Evolutionary conservation across 2,329 filamentous ascomycete species (phyloP), one percentile per base, ranked within the genome.

Genomic region (Neofusicoccum sp.): DNA sequence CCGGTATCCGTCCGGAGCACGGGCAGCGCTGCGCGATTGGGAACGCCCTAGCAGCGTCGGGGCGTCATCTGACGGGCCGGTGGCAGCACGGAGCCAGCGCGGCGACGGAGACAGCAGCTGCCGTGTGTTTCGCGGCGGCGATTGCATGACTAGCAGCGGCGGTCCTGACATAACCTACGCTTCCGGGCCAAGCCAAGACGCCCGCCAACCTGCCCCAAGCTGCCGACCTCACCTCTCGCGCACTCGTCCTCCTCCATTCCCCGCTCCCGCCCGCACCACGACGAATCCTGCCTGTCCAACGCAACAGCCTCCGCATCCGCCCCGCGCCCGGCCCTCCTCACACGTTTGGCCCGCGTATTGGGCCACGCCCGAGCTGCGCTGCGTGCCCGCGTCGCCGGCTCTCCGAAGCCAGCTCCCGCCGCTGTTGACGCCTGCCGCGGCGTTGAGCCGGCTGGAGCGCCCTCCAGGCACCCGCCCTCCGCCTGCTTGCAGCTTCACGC

Each of bases 111-210:
- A 30, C 36, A n/a, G n/a, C 40, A 43, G 12, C 48, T 16, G 24
- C 6, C n/a, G 12, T 2, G 6, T 4, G n/a, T n/a, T n/a, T n/a
- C 31, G 33, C 38, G 51, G 8, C 26, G 12, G 49, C 49, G n/a
- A 16, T 24, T 43, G 9, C 36, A 12, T 11, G 38, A 2, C 26
- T 16, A 7, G 34, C 24, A 4, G 36, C 34, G 34, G 48, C 14
- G 43, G 41, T 57, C 54, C 43, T 47, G 33, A 14, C 57, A 51
- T 41, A 49, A 51, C 7, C 51, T 60, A 60, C 36, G 57, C 24
- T 60, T 60, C 45, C 57, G 45, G 57, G 57, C 20, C 40, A 33
- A 51, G 57, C 57, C 57, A 60, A 60, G 57, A 60, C 57, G 34
- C 38, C 57, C 57, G 34, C 44, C 57, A 33, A 60, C 57, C 30